Evolutionary conservation across 768 basidiomycete species (phyloP).

Genomic region (Favolaschia claudopus): DNA sequence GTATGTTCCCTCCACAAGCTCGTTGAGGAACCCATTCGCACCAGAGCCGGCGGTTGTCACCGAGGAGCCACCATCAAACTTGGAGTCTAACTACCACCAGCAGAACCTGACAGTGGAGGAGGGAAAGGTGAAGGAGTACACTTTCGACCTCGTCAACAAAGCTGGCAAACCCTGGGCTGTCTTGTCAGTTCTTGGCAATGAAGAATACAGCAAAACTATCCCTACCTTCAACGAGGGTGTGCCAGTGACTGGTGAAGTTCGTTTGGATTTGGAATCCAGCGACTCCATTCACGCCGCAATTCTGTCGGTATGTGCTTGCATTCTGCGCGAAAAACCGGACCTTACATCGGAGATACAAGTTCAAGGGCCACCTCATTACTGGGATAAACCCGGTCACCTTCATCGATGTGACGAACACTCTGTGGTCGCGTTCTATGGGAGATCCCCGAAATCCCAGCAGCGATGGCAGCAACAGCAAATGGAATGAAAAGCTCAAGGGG

Average conservation of each 20-base stretch:
- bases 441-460: conserved; percentile 33
- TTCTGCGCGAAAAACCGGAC: background rate
- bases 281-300: conserved; percentile 57
- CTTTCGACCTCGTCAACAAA: conserved; percentile 38
- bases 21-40: background rate
- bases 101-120: background rate
- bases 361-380: conserved; percentile 47
- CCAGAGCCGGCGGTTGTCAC: background rate
- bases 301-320: conserved; percentile 48
- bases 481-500: conserved; percentile 42
- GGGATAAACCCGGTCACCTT: conserved; percentile 46
- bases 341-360: conserved; percentile 29
- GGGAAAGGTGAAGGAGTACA: conserved; percentile 21
- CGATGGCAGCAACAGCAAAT: conserved; percentile 9
- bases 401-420: conserved; percentile 39
- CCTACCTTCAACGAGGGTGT: conserved; percentile 47
- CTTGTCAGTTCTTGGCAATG: conserved; percentile 54
- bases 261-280: conserved; percentile 42
- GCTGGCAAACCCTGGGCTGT: conserved; percentile 52
- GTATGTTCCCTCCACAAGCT: background rate
- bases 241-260: conserved; percentile 43
- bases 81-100: background rate
- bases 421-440: conserved; percentile 47
- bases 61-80: background rate
- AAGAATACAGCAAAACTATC: conserved; percentile 40